Evolutionary conservation across 352 stramenopile genomes (phyloP).

Genomic region (Globisporangium alternatum): DNA sequence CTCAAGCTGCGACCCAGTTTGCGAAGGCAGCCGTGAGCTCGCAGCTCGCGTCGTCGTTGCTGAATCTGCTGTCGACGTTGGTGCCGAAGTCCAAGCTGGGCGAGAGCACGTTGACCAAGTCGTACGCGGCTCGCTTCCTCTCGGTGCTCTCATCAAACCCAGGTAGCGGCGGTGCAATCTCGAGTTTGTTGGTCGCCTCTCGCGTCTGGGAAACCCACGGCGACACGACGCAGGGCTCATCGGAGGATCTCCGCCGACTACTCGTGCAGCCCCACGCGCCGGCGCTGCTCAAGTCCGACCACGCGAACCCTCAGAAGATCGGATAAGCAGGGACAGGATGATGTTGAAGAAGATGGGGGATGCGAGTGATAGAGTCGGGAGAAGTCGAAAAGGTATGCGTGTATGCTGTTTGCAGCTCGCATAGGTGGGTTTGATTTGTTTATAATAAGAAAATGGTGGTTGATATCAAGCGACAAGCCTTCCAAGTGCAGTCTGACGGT

Average conservation of each 20-base stretch:
- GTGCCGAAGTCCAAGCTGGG: conserved; percentile 80
- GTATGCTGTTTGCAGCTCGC: neutral
- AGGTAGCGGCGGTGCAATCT: conserved; percentile 78
- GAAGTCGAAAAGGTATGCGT: conserved; percentile 7
- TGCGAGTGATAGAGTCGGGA: neutral
- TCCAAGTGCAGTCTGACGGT: neutral
- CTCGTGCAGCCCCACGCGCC: conserved; percentile 71
- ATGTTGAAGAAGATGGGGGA: neutral
- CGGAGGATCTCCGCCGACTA: conserved; percentile 75
- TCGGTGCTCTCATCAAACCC: conserved; percentile 83
- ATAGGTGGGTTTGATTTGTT: neutral
- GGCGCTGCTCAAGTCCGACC: conserved; percentile 70
- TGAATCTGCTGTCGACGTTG: conserved; percentile 78
- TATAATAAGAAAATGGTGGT: neutral
- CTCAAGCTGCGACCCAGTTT: conserved; percentile 80
- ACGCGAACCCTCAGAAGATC: conserved; percentile 86
- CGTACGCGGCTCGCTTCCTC: conserved; percentile 78
- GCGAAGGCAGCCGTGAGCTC: conserved; percentile 77
- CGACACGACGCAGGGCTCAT: conserved; percentile 74
- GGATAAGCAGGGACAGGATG: conserved; percentile 27
- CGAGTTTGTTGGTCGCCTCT: conserved; percentile 73
- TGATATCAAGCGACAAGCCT: neutral
- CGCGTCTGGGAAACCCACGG: conserved; percentile 83
- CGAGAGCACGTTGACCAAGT: conserved; percentile 78
- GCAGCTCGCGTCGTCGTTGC: conserved; percentile 70